Base-by-base conservation (phyloP, 805 yeast genomes). In the Cyberlindnera sargentensis region DNA sequence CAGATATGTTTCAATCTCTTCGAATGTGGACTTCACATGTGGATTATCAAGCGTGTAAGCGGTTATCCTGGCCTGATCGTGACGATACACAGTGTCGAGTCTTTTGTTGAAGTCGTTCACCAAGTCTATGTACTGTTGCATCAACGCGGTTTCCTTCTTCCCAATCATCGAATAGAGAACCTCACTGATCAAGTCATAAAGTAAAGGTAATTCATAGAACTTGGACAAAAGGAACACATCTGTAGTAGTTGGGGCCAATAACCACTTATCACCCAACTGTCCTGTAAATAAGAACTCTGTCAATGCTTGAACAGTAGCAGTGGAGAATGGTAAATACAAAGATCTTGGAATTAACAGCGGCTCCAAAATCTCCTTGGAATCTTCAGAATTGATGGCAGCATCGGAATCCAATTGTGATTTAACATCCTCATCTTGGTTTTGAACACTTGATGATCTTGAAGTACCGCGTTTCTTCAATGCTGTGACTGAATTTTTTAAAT, bases 251-350 rank as follows among this genome's bases (percentile, higher is more conserved):
- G 93, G 91, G 2, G 75, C 67, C 34, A 84, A 62, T n/a, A 71
- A 62, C 91, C 91, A 84, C 52, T 75, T 80, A 42, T 81, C 77
- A 26, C 87, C 87, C 24, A 85, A 76, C 60, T 84, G 89, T 1
- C 93, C 95, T 5, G 90, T 84, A 54, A 81, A 83, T 43, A 85
- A 67, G 58, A 78, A 85, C 56, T 84, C 93, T 27, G 81, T 67
- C 49, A 84, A 74, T 3, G 88, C 88, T 44, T 71, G 71, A 11
- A 83, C 76, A 0, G 87, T 75, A 1, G 65, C 58, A 1, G 82
- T 77, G 3, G 79, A 60, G 63, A 80, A 82, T 4, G 95, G 93
- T 49, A 85, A 58, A 50, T 80, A 84, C 27, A 85, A 57, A 15
- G 78, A 71, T 47, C 95, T 68, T 11, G 95, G 93, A 32, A 82